Percentiles rank a stretch among this genome's conserved stretches.
Evolutionary conservation across 495 filamentous ascomycete species (phyloP).

Genomic region (Baudoinia panamericana): DNA sequence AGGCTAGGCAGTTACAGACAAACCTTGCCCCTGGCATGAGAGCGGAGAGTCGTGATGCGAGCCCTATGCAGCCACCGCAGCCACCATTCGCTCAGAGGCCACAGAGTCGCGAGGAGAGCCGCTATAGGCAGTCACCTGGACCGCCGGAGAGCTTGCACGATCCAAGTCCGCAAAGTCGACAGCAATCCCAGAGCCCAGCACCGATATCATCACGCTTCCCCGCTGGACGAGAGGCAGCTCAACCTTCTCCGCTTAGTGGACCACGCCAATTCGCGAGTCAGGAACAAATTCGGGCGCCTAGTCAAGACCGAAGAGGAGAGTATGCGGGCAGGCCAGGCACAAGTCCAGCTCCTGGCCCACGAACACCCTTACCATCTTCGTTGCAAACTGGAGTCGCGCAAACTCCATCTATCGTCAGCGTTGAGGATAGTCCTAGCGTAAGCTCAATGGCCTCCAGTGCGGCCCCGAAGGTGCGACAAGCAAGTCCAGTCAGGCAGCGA

Average conservation of each 20-base stretch:
- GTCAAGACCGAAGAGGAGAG: slow-evolving; percentile 6
- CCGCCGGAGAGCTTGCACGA: slow-evolving; percentile 17
- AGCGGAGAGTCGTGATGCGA: slow-evolving; percentile 1
- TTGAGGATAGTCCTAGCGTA: neutral
- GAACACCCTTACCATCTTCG: too few species aligned
- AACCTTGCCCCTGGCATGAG: neutral
- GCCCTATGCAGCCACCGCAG: slow-evolving; percentile 8
- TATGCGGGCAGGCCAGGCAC: slow-evolving; percentile 8
- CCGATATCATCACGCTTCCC: neutral
- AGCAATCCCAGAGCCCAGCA: slow-evolving; percentile 1
- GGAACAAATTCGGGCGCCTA: slow-evolving; percentile 15
- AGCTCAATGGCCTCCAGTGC: slow-evolving; percentile 11
- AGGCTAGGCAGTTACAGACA: neutral
- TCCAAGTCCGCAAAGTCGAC: neutral
- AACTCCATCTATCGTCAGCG: neutral
- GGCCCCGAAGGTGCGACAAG: neutral
- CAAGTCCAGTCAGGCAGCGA: neutral
- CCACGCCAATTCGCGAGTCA: slow-evolving; percentile 17
- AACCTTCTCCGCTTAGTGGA: neutral
- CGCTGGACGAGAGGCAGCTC: neutral
- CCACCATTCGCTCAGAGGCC: slow-evolving; percentile 16
- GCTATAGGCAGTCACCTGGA: slow-evolving; percentile 14
- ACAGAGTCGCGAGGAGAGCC: slow-evolving; percentile 11
- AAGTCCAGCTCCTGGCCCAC: slow-evolving; percentile 5
- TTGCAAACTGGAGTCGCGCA: too few species aligned